Base-by-base conservation (phyloP, 805 yeast genomes). In the Cyberlindnera japonica region DNA sequence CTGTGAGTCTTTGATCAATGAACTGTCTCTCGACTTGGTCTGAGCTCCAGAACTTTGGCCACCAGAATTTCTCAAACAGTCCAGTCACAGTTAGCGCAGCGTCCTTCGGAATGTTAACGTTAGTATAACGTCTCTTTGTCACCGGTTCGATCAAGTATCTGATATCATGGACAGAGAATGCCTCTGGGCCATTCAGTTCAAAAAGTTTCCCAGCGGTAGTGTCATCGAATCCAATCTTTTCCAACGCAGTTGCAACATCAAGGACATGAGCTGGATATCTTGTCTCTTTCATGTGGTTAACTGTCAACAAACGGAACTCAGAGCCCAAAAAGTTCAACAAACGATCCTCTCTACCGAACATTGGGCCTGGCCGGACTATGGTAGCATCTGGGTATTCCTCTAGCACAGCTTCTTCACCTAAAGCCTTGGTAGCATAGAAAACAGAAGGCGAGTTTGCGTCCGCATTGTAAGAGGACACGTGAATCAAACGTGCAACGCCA, bases 291-390 rank as follows among this genome's bases (percentile, higher is more conserved):
- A 77, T 74, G 57, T 74, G 72, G 61, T 83, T 75, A 37, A 85
- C 79, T 40, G 84, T 77, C 67, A 81, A 77, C 63, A 82, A 74
- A 53, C 75, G 70, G 52, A 74, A 70, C 54, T 73, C 61, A 63
- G 77, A 43, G 12, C 76, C 84, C 62, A 75, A 50, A 57, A 72
- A 71, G 64, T 78, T 80, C 53, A 86, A 68, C 57, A 87, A 76
- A 45, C 74, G 68, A 60, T 83, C 89, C 59, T 81, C 83, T 55
- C 81, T 69, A 23, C 93, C 93, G 57, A 66, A 86, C 77, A 85
- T 73, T 36, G 85, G 86, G 18, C 83, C 79, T 6, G 95, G 95
- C 63, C 95, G 79, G 22, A 86, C 93, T 54, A 87, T 85, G 15
- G 95, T 86, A 35, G 86, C 72, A 55, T 78, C 83, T 20, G 95